Evolutionary conservation across 2,329 filamentous ascomycete genomes (phyloP).

Genomic region (Tolypocladium sp.): DNA sequence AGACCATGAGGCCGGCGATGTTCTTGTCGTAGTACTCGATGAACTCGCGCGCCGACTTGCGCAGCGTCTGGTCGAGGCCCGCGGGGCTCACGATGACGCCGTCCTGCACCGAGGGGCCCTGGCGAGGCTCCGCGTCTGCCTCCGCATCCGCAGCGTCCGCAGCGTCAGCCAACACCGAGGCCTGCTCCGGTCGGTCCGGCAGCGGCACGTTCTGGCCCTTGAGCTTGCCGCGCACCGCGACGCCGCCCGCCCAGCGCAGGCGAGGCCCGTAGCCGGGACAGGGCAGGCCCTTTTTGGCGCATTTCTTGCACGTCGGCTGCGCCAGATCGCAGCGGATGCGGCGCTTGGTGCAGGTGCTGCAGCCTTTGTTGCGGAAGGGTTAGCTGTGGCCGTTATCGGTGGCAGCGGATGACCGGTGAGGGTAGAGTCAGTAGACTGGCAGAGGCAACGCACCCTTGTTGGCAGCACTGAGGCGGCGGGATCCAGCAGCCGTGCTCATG

Average conservation of each 20-base stretch:
- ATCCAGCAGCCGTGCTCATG: not conserved
- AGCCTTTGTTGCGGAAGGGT: conserved; percentile 7
- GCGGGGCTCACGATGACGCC: not conserved
- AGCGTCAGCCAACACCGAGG: not conserved
- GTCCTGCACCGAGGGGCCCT: not conserved
- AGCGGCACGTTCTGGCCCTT: conserved; percentile 11
- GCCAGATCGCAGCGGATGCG: conserved; percentile 18
- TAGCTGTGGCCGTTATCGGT: not conserved
- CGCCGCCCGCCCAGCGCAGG: conserved; percentile 18
- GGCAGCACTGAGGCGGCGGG: not conserved
- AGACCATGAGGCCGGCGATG: conserved; percentile 20
- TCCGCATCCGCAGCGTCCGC: not conserved
- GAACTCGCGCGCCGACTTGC: conserved; percentile 11
- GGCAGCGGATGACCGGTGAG: not conserved
- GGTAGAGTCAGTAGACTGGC: not conserved
- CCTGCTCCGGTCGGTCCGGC: not conserved
- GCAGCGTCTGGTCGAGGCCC: conserved; percentile 8
- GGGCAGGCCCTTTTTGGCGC: conserved; percentile 15
- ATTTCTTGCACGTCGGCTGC: conserved; percentile 16
- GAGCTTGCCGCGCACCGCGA: conserved; percentile 15
- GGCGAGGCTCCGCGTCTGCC: not conserved
- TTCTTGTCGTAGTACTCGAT: conserved; percentile 19
- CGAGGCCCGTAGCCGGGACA: conserved; percentile 16
- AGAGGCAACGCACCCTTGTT: not conserved
- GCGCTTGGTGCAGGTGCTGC: conserved; percentile 16